A percentile compares a stretch with the other conserved stretches of the same genome.
Evolutionary conservation across 441 rosid genomes (phyloP).

Genomic region (Hura crepitans): DNA sequence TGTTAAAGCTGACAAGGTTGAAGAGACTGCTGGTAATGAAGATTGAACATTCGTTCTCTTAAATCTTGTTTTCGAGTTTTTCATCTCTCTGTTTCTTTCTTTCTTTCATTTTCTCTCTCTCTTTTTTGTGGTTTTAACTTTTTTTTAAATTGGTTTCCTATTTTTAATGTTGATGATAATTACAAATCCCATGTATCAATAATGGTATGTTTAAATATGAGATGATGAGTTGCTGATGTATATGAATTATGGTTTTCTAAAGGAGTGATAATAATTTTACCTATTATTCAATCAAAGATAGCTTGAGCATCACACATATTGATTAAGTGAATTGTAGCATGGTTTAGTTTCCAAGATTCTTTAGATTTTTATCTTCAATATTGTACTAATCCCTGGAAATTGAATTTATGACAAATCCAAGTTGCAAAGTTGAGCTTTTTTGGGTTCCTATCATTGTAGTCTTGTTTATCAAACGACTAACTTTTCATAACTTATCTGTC

Average conservation of each 20-base stretch:
- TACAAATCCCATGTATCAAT: background rate
- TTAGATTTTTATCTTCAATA: background rate
- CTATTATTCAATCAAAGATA: too few relatives aligned
- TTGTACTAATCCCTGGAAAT: background rate
- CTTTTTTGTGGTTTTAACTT: too few relatives aligned
- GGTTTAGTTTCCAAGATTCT: background rate
- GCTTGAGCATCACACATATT: too few relatives aligned
- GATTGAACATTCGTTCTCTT: background rate
- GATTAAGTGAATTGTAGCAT: background rate
- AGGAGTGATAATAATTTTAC: too few relatives aligned
- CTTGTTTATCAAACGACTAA: background rate
- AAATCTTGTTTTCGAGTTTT: background rate
- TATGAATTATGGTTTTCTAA: background rate
- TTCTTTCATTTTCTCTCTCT: too few relatives aligned
- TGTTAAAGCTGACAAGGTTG: slow-evolving; percentile 65
- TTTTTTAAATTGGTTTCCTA: too few relatives aligned
- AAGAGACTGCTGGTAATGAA: slow-evolving; percentile 69
- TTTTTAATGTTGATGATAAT: background rate
- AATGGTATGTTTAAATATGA: background rate
- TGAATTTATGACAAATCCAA: too few relatives aligned
- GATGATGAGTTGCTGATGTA: background rate
- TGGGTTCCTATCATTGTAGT: background rate
- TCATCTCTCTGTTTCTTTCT: too few relatives aligned
- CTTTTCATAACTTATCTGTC: background rate
- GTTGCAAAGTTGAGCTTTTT: background rate